These are phyloP conservation scores for Actinidia chinensis DNA, from an alignment of 179 eudicot species.

Conservation along the genomic window DNA sequence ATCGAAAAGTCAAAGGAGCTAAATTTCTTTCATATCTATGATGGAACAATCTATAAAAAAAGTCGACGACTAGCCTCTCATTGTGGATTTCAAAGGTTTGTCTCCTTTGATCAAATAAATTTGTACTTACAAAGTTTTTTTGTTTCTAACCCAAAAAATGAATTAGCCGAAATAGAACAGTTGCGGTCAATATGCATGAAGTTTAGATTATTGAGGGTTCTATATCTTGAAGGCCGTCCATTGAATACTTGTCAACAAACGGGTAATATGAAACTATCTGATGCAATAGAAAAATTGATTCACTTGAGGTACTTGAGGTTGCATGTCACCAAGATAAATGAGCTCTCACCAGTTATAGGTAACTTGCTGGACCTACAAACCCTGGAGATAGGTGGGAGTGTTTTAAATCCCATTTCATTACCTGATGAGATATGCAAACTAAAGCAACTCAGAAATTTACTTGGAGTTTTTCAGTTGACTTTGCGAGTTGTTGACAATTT, in stretches of 20 bases:
- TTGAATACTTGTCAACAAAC: not conserved
- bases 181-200: not conserved
- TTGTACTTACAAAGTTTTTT: not conserved
- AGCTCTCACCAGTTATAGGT: not conserved
- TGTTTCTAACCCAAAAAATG: not conserved
- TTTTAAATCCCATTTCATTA: not conserved
- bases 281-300: not conserved
- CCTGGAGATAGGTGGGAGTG: not conserved
- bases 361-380: not conserved
- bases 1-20: constrained; percentile 9
- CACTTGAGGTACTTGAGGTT: constrained; percentile 10
- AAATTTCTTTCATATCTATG: constrained; percentile 7
- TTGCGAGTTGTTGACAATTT: not conserved
- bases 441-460: not conserved
- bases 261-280: not conserved
- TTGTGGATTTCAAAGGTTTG: not conserved
- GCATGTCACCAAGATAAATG: not conserved
- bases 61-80: not conserved
- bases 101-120: not conserved
- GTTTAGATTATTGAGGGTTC: constrained; percentile 7
- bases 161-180: not conserved
- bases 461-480: not conserved
- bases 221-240: not conserved
- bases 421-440: not conserved
- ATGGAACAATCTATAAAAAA: not conserved